Percentiles rank a stretch among this genome's conserved stretches.
Conservation (phyloP, 371 early-diverging fungal species). For the Mortierella sp. region DNA sequence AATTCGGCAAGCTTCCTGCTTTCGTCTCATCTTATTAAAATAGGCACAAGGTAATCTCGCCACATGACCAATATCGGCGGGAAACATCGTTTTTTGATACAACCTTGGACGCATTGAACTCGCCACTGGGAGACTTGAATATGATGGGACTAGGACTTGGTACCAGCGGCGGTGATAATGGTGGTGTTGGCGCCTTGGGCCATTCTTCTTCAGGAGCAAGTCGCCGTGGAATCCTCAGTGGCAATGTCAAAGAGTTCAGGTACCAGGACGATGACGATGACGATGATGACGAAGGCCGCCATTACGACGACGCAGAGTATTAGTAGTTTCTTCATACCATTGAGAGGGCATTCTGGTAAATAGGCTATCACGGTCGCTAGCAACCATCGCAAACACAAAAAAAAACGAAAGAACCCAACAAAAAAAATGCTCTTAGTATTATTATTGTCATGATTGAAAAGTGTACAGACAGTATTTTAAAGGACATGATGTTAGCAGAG, state of each 20-base stretch:
- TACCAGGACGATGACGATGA: conserved; percentile 53
- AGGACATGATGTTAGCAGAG: background rate
- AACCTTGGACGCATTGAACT: conserved; percentile 3
- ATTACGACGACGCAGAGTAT: background rate
- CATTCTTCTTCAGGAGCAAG: background rate
- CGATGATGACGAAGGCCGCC: conserved; percentile 18
- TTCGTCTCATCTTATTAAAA: background rate
- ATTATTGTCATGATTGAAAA: too few species aligned
- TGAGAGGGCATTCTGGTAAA: background rate
- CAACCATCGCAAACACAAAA: background rate
- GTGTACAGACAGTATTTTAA: background rate
- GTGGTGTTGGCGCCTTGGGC: background rate
- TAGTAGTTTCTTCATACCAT: background rate
- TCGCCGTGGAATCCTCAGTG: conserved; percentile 48
- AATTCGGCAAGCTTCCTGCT: background rate
- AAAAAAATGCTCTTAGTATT: background rate
- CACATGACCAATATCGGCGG: conserved; percentile 47
- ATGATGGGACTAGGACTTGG: conserved; percentile 31
- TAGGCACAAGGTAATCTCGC: conserved; percentile 45
- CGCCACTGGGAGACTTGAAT: conserved; percentile 28
- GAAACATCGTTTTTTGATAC: conserved; percentile 41
- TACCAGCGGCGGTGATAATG: background rate
- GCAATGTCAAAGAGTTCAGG: conserved; percentile 44
- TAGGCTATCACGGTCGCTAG: background rate
- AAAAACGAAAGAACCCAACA: too few species aligned